These are phyloP conservation scores for Linderniella brevidens DNA, from an alignment of 257 asterid species.

Conservation along the genomic window DNA sequence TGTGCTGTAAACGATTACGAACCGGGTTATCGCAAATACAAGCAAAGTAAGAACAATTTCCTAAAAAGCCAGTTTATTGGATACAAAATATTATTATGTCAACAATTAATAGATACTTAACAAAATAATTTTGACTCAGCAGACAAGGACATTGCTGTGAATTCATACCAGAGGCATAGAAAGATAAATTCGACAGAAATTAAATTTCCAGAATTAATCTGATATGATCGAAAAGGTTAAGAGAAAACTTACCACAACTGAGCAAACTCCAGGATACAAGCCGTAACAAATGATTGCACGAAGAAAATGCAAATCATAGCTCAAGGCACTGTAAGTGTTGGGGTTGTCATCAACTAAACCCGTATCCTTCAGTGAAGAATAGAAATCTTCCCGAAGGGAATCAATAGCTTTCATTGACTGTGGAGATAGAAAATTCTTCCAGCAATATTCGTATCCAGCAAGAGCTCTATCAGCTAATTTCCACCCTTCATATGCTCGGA, in stretches of 20 bases:
- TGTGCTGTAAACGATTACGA: conserved; percentile 42
- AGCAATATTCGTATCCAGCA: conserved; percentile 65
- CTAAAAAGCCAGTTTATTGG: too few relatives aligned
- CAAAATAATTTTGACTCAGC: neutral
- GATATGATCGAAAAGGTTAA: neutral
- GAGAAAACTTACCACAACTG: conserved; percentile 59
- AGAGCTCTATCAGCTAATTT: conserved; percentile 63
- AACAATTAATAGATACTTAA: too few relatives aligned
- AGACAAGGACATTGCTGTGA: neutral
- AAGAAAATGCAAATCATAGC: conserved; percentile 72
- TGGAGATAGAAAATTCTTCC: conserved; percentile 80
- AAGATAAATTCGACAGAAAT: too few relatives aligned
- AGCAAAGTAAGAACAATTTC: too few relatives aligned
- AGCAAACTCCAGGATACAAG: conserved; percentile 84
- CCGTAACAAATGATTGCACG: conserved; percentile 83
- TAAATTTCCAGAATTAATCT: neutral
- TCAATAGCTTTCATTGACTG: conserved; percentile 87
- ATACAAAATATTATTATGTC: too few relatives aligned
- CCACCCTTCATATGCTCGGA: conserved; percentile 88
- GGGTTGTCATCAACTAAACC: conserved; percentile 86
- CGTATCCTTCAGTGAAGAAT: conserved; percentile 62
- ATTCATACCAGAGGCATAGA: too few relatives aligned
- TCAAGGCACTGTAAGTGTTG: conserved; percentile 47
- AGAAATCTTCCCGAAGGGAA: conserved; percentile 76
- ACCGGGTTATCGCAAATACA: conserved; percentile 8